Conservation (phyloP, 1,284 basidiomycete genomes). For the Takashimella tepidaria region DNA sequence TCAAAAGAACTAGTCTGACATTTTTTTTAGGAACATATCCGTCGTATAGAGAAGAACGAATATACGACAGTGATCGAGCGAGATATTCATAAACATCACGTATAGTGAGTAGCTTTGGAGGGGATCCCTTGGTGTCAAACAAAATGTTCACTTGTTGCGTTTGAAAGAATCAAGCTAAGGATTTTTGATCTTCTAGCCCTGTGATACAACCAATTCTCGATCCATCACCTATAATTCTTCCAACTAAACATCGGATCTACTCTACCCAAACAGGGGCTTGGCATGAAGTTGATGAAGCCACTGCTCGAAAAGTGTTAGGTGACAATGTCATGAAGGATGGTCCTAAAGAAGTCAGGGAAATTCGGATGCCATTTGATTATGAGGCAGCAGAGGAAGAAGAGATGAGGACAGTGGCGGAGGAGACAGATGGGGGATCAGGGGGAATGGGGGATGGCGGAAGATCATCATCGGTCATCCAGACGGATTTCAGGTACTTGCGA, state of each 20-base stretch:
- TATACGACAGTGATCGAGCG: slow-evolving; percentile 32
- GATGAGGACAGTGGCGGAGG: slow-evolving; percentile 6
- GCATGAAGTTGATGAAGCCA: slow-evolving; percentile 41
- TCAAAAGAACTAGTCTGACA: neutral
- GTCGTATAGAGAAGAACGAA: slow-evolving; percentile 27
- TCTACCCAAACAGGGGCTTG: slow-evolving; percentile 26
- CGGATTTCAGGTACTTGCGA: neutral
- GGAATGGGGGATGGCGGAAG: slow-evolving; percentile 5
- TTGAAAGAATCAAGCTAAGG: too few relatives aligned
- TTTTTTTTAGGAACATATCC: slow-evolving; percentile 32
- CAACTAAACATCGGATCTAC: slow-evolving; percentile 37
- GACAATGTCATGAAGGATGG: slow-evolving; percentile 30
- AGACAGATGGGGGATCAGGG: slow-evolving; percentile 2
- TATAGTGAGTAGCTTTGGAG: slow-evolving; percentile 33
- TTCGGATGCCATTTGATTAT: slow-evolving; percentile 12
- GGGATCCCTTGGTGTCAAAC: too few relatives aligned
- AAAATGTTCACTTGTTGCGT: too few relatives aligned
- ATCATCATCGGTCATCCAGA: neutral
- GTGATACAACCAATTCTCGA: slow-evolving; percentile 42
- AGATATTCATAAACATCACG: slow-evolving; percentile 38
- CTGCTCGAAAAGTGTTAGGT: slow-evolving; percentile 36
- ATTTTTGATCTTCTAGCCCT: slow-evolving; percentile 32
- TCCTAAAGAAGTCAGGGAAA: slow-evolving; percentile 19
- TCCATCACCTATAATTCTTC: slow-evolving; percentile 31
- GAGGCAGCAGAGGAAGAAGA: slow-evolving; percentile 1